Evolutionary conservation across 345 rosid genomes (phyloP), one percentile per base, ranked within the genome.

Genomic region (Citrus maxima): DNA sequence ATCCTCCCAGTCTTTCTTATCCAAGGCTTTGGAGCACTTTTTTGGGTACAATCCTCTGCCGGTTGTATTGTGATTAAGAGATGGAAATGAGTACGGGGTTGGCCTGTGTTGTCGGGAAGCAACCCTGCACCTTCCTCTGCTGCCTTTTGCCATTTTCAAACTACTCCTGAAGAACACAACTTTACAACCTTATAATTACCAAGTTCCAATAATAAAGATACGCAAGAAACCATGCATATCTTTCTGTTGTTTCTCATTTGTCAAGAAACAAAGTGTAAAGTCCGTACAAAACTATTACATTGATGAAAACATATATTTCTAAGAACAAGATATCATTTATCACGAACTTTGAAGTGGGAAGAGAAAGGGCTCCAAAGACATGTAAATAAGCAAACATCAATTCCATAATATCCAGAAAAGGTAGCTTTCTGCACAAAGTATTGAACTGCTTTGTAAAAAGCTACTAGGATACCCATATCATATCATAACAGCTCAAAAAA

Each of bases 1-100:
- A 72, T 88, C 93, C 79, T 88, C 97, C 97, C 97, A 96, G 73
- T 91, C 99, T 79, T 86, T 88, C 86, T 88, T 89, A 56, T 90
- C 93, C 82, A 88, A 63, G 67, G 74, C 80, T 78, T 88, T 89
- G 35, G 89, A 68, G 81, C 88, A 89, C 67, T 88, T 88, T 82
- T 84, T 69, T 5, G 85, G 69, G 79, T 81, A 78, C 70, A 72
- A 54, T 21, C 86, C 87, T 80, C 16, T 13, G 51, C 82, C 85
- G 5, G 85, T 34, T 34, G 86, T 80, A 35, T 65, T 73, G 2
- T 72, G 88, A 24, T 82, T 79, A 59, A 84, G 81, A 55, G 88
- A 83, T 30, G 84, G 69, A 59, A 85, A 74, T 3, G 84, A 82
- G 82, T 88, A 93, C 10, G 95, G 98, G 18, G 89, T 78, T 55